Evolutionary conservation across 2,329 filamentous ascomycete genomes (phyloP).

Genomic region (Golovinomyces cichoracearum): DNA sequence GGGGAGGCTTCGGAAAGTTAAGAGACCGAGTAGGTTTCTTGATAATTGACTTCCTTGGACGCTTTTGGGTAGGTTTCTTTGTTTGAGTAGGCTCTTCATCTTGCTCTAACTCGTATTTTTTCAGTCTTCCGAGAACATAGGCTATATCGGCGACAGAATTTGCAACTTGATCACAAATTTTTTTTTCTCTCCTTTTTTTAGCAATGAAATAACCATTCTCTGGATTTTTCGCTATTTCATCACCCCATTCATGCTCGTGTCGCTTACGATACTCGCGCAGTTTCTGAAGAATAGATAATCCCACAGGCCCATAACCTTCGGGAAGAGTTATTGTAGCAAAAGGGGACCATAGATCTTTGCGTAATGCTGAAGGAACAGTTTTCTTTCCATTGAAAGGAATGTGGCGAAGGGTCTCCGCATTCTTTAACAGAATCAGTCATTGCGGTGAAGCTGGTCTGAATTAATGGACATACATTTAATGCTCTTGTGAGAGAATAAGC

Average conservation of each 20-base stretch:
- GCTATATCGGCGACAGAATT: conserved; percentile 40
- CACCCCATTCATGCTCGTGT: conserved; percentile 35
- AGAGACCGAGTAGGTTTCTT: neutral
- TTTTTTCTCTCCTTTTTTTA: conserved; percentile 21
- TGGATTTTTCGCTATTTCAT: conserved; percentile 18
- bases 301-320: conserved; percentile 24
- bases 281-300: conserved; percentile 33
- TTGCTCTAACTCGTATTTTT: neutral
- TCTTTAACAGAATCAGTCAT: conserved; percentile 11
- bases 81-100: neutral
- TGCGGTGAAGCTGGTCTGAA: neutral
- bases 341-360: conserved; percentile 41
- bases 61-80: neutral
- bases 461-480: conserved; percentile 13
- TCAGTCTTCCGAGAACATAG: conserved; percentile 13
- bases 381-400: conserved; percentile 44
- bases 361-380: conserved; percentile 32
- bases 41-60: neutral
- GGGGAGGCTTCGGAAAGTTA: neutral
- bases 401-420: conserved; percentile 26
- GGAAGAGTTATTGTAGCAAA: conserved; percentile 34
- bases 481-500: conserved; percentile 17
- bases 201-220: conserved; percentile 5
- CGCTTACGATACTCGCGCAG: conserved; percentile 36
- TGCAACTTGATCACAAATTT: conserved; percentile 32